phyloP scores from a whole-genome alignment of 208 protist species.

The Trypanosoma scelopori region DNA sequence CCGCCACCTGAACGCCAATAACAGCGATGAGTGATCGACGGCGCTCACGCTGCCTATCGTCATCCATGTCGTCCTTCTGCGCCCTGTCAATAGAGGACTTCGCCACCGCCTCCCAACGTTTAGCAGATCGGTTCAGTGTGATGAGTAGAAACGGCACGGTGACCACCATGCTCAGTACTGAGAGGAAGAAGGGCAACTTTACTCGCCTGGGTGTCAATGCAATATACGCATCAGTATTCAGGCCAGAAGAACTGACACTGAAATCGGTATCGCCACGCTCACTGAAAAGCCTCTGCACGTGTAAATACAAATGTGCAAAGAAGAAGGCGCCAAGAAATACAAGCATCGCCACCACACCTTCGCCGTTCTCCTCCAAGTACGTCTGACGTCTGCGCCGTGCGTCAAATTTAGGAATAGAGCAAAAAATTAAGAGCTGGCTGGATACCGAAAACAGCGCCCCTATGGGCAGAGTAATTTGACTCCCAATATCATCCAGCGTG shows the following conservation, averaged over 20 bases:
- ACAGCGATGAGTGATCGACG: slow-evolving; percentile 6
- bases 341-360: slow-evolving; percentile 70
- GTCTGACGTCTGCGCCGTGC: slow-evolving; percentile 23
- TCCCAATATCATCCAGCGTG: slow-evolving; percentile 42
- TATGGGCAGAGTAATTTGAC: slow-evolving; percentile 35
- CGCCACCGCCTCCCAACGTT: slow-evolving; percentile 32
- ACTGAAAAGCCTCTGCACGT: slow-evolving; percentile 24
- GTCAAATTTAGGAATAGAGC: slow-evolving; percentile 65
- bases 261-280: slow-evolving; percentile 8
- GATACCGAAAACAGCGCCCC: slow-evolving; percentile 57
- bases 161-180: slow-evolving; percentile 45
- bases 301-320: slow-evolving; percentile 59
- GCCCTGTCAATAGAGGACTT: background rate
- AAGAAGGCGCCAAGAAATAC: slow-evolving; percentile 54
- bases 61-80: background rate
- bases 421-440: slow-evolving; percentile 59
- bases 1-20: slow-evolving; percentile 39
- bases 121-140: slow-evolving; percentile 57
- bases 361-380: slow-evolving; percentile 79
- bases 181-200: slow-evolving; percentile 68
- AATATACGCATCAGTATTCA: background rate
- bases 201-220: slow-evolving; percentile 20
- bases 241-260: background rate
- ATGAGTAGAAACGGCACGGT: slow-evolving; percentile 68
- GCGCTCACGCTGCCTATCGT: background rate